Conservation (phyloP, 768 basidiomycete genomes). For the Boletus subcaerulescens region DNA sequence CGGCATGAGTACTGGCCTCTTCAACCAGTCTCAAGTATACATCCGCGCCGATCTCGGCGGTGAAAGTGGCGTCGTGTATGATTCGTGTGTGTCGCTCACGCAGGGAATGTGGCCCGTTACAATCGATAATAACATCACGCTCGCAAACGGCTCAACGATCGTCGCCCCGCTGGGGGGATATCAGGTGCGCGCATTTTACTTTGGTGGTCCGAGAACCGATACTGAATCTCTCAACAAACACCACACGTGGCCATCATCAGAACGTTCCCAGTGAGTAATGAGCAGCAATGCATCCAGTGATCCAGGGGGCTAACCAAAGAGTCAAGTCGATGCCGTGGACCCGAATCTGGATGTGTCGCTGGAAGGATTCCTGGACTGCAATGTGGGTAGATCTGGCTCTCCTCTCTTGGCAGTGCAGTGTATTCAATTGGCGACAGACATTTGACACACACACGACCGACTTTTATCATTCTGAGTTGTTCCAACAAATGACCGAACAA, state of each 20-base stretch:
- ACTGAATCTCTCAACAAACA: too few relatives aligned
- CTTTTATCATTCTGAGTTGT: slow-evolving; percentile 56
- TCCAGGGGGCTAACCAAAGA: slow-evolving; percentile 5
- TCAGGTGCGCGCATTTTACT: slow-evolving; percentile 38
- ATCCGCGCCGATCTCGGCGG: slow-evolving; percentile 68
- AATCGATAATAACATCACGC: slow-evolving; percentile 42
- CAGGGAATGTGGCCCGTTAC: slow-evolving; percentile 68
- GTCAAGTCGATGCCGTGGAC: slow-evolving; percentile 59
- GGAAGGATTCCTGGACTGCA: slow-evolving; percentile 65
- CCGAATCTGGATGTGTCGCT: slow-evolving; percentile 59
- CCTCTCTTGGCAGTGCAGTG: not conserved
- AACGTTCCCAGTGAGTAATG: slow-evolving; percentile 41
- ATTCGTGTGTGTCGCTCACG: slow-evolving; percentile 62
- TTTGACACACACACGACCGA: slow-evolving; percentile 44
- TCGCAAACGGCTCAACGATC: slow-evolving; percentile 66
- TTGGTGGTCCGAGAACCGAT: not conserved
- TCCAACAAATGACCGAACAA: slow-evolving; percentile 44
- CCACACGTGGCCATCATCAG: slow-evolving; percentile 7
- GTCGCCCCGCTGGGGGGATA: slow-evolving; percentile 63
- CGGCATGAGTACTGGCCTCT: slow-evolving; percentile 34
- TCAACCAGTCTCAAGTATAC: slow-evolving; percentile 38
- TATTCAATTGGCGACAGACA: slow-evolving; percentile 33
- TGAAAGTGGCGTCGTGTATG: slow-evolving; percentile 63
- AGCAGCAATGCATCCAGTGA: not conserved
- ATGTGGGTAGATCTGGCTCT: slow-evolving; percentile 33